Percentiles rank a stretch among this genome's conserved stretches.
Evolutionary conservation across 2,329 filamentous ascomycete species (phyloP).

Genomic region (Hypoxylon sp.): DNA sequence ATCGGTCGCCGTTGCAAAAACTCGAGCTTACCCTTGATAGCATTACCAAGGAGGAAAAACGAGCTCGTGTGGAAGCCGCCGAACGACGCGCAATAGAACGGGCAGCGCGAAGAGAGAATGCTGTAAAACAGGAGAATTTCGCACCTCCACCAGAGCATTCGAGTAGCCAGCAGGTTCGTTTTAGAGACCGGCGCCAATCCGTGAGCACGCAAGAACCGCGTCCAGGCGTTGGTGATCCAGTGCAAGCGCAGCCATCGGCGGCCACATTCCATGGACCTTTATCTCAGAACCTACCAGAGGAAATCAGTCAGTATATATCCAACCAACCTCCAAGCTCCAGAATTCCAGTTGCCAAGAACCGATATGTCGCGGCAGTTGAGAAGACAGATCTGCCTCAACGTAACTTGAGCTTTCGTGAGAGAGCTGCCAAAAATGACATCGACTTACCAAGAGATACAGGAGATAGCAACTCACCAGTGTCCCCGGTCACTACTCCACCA

Average conservation of each 20-base stretch:
- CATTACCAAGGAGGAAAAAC: conserved; percentile 96
- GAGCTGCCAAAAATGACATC: conserved; percentile 62
- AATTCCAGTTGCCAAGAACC: conserved; percentile 48
- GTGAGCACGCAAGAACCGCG: conserved; percentile 44
- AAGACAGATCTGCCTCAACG: conserved; percentile 61
- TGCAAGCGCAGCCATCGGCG: conserved; percentile 46
- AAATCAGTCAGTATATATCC: conserved; percentile 48
- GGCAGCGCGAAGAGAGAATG: conserved; percentile 55
- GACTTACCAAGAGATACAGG: conserved; percentile 52
- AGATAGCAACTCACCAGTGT: conserved; percentile 44
- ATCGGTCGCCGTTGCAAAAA: conserved; percentile 92
- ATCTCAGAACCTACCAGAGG: conserved; percentile 53
- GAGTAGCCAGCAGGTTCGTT: conserved; percentile 52
- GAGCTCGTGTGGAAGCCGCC: conserved; percentile 85
- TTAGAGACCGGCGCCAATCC: conserved; percentile 50
- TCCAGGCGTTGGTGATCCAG: conserved; percentile 43
- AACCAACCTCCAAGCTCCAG: conserved; percentile 50
- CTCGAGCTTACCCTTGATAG: conserved; percentile 90
- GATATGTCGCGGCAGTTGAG: conserved; percentile 45
- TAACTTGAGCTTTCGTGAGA: conserved; percentile 72
- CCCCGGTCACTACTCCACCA: conserved; percentile 50
- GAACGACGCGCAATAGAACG: conserved; percentile 79
- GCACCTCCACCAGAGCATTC: conserved; percentile 39
- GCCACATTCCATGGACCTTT: conserved; percentile 47
- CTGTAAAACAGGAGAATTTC: conserved; percentile 36